Evolutionary conservation across 73 alveolate species (phyloP).

Genomic region (Tetrahymena thermophila): DNA sequence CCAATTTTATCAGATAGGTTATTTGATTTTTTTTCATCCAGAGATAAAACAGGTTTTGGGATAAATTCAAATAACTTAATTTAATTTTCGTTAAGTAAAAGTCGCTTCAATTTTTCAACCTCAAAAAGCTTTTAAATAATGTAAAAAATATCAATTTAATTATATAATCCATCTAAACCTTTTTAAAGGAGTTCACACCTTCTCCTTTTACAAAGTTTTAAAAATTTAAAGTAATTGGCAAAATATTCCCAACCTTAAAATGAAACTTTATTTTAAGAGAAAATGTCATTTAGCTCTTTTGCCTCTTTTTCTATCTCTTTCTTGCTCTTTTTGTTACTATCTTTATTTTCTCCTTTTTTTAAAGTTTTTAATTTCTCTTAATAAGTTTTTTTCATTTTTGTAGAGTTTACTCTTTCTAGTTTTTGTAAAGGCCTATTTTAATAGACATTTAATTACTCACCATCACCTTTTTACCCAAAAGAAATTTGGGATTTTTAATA

Average conservation of each 20-base stretch:
- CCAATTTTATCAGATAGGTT: background rate
- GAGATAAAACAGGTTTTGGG: background rate
- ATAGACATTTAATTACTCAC: background rate
- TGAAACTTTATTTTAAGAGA: background rate
- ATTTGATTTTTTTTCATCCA: background rate
- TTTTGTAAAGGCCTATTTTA: background rate
- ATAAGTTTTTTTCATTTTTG: background rate
- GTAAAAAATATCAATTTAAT: background rate
- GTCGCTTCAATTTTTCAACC: background rate
- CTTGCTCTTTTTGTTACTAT: background rate
- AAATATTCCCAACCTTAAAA: background rate
- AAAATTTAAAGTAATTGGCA: background rate
- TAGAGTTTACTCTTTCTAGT: background rate
- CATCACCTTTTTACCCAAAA: background rate
- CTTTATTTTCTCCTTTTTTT: background rate
- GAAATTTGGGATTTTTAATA: background rate
- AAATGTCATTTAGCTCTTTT: background rate
- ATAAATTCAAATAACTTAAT: background rate
- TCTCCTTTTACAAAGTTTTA: background rate
- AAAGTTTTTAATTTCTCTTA: background rate
- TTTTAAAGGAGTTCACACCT: background rate
- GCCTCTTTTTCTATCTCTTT: background rate
- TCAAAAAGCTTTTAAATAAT: background rate
- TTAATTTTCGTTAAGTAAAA: background rate
- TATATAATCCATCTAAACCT: background rate